phyloP scores from a whole-genome alignment of 495 filamentous ascomycete genomes.

The Tuber microsphaerosporum region DNA sequence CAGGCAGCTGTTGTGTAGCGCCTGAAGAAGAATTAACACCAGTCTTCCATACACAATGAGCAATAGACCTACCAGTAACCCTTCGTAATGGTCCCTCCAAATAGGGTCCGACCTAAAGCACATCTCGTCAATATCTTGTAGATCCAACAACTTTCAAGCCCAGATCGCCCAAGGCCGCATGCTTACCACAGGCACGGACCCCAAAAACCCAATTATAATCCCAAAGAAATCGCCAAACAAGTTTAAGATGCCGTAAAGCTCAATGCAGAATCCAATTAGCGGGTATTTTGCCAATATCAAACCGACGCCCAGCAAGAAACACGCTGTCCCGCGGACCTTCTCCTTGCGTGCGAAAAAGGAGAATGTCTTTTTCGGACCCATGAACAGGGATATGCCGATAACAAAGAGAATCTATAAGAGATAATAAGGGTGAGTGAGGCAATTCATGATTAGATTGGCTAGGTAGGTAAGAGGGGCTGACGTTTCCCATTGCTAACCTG shows the following conservation, averaged over 20 bases:
- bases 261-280: conserved; percentile 77
- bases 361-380: conserved; percentile 83
- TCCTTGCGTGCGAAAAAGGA: conserved; percentile 88
- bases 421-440: conserved; percentile 26
- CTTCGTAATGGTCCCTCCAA: conserved; percentile 40
- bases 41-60: conserved; percentile 12
- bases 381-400: conserved; percentile 86
- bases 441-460: conserved; percentile 6
- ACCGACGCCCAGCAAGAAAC: conserved; percentile 74
- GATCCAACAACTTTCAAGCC: not conserved
- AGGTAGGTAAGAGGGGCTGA: conserved; percentile 41
- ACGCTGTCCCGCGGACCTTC: conserved; percentile 84
- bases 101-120: conserved; percentile 30
- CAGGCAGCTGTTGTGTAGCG: conserved; percentile 36
- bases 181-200: conserved; percentile 68
- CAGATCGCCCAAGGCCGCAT: not conserved
- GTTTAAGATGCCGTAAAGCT: conserved; percentile 85
- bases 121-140: conserved; percentile 10
- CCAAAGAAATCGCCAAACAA: conserved; percentile 93
- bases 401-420: conserved; percentile 79
- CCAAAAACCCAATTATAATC: conserved; percentile 81
- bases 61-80: conserved; percentile 35
- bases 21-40: conserved; percentile 13
- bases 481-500: conserved; percentile 84
- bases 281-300: conserved; percentile 86